Percentiles rank a stretch among this genome's conserved stretches.
Conservation (phyloP, 352 stramenopile species). For the Peronospora destructor region DNA sequence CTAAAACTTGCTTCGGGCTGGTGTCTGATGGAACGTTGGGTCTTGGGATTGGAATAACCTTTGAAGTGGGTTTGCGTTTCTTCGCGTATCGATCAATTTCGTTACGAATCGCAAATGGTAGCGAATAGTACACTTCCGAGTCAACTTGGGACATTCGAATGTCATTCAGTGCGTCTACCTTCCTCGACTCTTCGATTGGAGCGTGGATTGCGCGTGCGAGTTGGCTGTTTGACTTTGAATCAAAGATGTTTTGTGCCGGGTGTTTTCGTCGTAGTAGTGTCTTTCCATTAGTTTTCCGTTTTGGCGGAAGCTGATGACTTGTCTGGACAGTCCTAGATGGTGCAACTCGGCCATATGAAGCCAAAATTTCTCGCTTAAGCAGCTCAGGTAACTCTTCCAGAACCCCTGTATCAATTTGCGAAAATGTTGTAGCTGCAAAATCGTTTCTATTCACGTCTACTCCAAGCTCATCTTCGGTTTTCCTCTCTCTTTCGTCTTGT, state of each 20-base stretch:
- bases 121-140: conserved; percentile 60
- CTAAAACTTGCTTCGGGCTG: conserved; percentile 6
- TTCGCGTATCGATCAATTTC: conserved; percentile 68
- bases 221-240: conserved; percentile 21
- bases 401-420: conserved; percentile 60
- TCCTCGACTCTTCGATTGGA: conserved; percentile 2
- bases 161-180: conserved; percentile 44
- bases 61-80: conserved; percentile 26
- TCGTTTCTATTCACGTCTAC: background rate
- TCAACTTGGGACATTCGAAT: conserved; percentile 78
- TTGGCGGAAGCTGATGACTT: conserved; percentile 7
- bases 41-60: conserved; percentile 9
- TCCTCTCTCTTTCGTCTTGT: conserved; percentile 7
- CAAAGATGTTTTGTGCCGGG: conserved; percentile 30
- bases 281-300: conserved; percentile 28
- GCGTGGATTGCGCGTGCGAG: conserved; percentile 6
- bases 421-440: conserved; percentile 27
- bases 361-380: conserved; percentile 56
- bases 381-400: conserved; percentile 47
- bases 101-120: conserved; percentile 57
- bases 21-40: background rate
- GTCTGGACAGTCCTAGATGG: background rate
- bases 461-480: conserved; percentile 11
- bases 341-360: conserved; percentile 19
- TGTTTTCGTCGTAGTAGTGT: conserved; percentile 20